Evolutionary conservation across 140 eudicot species (phyloP).

Genomic region (Erigeron philadelphicus): DNA sequence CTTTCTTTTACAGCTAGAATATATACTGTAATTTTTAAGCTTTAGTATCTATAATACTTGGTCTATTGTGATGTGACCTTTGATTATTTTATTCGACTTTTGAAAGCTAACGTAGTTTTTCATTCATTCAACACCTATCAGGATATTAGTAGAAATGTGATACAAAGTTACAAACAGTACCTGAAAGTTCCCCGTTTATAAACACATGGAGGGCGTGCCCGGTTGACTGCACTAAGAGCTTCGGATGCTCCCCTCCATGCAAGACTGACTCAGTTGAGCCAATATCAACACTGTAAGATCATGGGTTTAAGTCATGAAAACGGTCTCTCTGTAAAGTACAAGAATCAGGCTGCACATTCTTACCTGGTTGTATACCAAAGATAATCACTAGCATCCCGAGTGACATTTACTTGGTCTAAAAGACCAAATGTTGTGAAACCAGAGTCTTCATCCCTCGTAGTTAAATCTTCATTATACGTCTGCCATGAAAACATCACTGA

Average conservation of each 20-base stretch:
- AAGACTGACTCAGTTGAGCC: conserved; percentile 62
- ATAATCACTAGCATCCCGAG: conserved; percentile 86
- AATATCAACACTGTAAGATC: conserved; percentile 55
- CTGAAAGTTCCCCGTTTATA: conserved; percentile 79
- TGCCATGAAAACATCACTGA: conserved; percentile 63
- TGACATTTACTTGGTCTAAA: conserved; percentile 87
- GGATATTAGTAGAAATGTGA: too few relatives aligned
- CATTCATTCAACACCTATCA: too few relatives aligned
- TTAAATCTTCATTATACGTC: conserved; percentile 68
- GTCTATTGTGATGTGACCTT: not conserved
- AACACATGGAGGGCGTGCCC: conserved; percentile 92
- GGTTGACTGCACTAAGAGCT: conserved; percentile 65
- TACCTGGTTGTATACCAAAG: conserved; percentile 92
- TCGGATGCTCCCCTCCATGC: conserved; percentile 44
- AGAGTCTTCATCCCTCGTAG: conserved; percentile 49
- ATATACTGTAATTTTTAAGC: not conserved
- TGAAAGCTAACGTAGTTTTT: too few relatives aligned
- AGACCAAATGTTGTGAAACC: conserved; percentile 55
- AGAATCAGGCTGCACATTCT: conserved; percentile 8
- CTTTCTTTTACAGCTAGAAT: not conserved
- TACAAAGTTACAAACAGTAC: conserved; percentile 34
- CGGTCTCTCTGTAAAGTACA: not conserved
- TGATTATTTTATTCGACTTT: conserved; percentile 19
- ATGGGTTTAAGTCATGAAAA: conserved; percentile 12
- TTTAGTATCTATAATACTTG: not conserved